Base-by-base conservation (phyloP, 2,329 filamentous ascomycete species). In the Arthrobotrys iridis region DNA sequence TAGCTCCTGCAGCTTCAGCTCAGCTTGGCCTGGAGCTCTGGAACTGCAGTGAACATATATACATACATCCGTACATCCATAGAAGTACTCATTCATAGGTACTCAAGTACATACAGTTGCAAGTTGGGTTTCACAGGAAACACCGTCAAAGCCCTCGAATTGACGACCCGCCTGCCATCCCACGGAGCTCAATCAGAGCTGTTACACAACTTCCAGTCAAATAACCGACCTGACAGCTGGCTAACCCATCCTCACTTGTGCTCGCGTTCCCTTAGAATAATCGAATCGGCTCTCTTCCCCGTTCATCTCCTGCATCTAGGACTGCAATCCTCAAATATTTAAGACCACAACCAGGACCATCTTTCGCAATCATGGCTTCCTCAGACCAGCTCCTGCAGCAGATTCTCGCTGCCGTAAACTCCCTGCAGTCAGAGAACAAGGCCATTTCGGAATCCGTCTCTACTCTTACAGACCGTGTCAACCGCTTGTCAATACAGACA, bases 381-480 rank as follows among this genome's bases (percentile, higher is more conserved):
- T 40, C 67, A 68, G 70, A 67, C 22, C 20, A 63, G 33, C 24
- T 68, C 33, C 82, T 88, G 70, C 84, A 85, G 77, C 85, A 87
- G 81, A 87, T 90, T 78, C 83, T 89, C 22, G 81, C 83, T 41
- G 84, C 84, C 41, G 81, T 90, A 67, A 86, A 85, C 78, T 83
- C 83, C n/a, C 81, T 90, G 72, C 85, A 88, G 76, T 80, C 83
- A 77, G 87, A 88, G 70, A 87, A 89, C 79, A 81, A 83, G 45
- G 82, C 85, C 40, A 84, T 90, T 46, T 83, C 86, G 37, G 84
- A 86, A 46, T 84, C 85, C 57, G 85, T 89, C 43, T 87, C 89
- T 81, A 84, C 84, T 45, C 88, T 89, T 81, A 86, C 87, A 78
- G 87, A 87, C 58, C 85, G 87, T 65, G 86, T 90, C 72, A 89